Conservation (phyloP, 192 early-diverging fungal species). For the Diversispora epigaea region DNA sequence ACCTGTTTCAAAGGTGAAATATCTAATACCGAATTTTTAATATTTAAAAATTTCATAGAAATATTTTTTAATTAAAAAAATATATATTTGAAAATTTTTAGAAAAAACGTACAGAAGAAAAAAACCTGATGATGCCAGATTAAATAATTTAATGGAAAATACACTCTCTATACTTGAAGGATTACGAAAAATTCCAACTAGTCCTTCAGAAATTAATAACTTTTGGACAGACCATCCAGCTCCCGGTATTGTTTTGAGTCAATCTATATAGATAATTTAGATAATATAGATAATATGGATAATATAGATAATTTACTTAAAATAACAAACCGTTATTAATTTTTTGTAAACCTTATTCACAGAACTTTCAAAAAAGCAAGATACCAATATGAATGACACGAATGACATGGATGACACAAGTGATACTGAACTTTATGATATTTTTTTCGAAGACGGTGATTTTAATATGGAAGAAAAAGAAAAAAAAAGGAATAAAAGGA, state of each 20-base stretch:
- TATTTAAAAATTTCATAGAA: not conserved
- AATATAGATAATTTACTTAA: not conserved
- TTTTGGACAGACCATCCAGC: slow-evolving; percentile 65
- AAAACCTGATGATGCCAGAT: slow-evolving; percentile 34
- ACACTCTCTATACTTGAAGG: slow-evolving; percentile 58
- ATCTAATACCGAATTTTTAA: not conserved
- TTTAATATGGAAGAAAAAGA: slow-evolving; percentile 32
- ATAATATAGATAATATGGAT: not conserved
- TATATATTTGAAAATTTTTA: not conserved
- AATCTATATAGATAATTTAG: not conserved
- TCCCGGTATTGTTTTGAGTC: slow-evolving; percentile 32
- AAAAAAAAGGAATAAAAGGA: too few relatives aligned
- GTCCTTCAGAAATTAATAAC: slow-evolving; percentile 52
- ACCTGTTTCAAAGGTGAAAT: slow-evolving; percentile 27
- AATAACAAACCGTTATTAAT: too few relatives aligned
- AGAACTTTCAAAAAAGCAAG: too few relatives aligned
- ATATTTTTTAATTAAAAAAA: not conserved
- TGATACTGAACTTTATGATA: too few relatives aligned
- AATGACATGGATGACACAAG: too few relatives aligned
- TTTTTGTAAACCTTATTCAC: too few relatives aligned
- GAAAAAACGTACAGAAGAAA: slow-evolving; percentile 40
- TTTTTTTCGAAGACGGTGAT: too few relatives aligned
- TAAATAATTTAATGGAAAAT: slow-evolving; percentile 54
- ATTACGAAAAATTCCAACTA: slow-evolving; percentile 60
- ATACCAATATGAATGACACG: too few relatives aligned